Evolutionary conservation across 2,329 filamentous ascomycete genomes (phyloP), one percentile per base, ranked within the genome.

Genomic region (Escovopsis sp.): DNA sequence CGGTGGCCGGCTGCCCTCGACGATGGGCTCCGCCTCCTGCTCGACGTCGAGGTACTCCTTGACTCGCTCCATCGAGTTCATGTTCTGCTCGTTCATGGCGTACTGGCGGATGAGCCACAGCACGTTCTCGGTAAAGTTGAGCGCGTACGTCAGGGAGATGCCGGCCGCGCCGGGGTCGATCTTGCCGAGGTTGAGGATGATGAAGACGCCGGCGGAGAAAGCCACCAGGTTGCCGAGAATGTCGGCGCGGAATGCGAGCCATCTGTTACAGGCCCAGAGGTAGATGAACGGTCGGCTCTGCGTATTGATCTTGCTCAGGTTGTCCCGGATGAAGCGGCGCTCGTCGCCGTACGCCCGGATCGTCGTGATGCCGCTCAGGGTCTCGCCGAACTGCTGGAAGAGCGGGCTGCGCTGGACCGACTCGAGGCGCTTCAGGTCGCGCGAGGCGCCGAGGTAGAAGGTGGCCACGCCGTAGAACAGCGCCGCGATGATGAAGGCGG

Each of bases 381-480:
- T 96, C 66, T 98, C 91, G 48, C 91, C 89, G 51, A 98, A 98
- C 52, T 96, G 91, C 61, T 98, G 91, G 65, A 95, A 98, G 6
- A 98, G 68, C 1, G 91, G 91, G 59, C 88, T 96, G 56, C 89
- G 76, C 59, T 95, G 85, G 1, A 96, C 80, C 6, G 89, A 94
- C 60, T 98, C 93, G 6, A 98, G 68, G 39, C 91, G 80, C 68
- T 98, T 98, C 43, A 98, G 72, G 57, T 96, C 91, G 49, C 89
- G 79, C n/a, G 91, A 96, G 0, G 89, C 83, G 51, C 80, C 80
- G 38, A 98, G 75, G 61, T 98, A 98, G 57, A 96, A 86, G 36
- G 77, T 73, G 30, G 86, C 87, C 32, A 96, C 80, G 18, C 85
- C 65, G 55, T 85, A 78, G 61, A 95, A 98, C 1, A 94, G 65